Evolutionary conservation across 345 rosid genomes (phyloP), one percentile per base, ranked within the genome.

Genomic region (Eucalyptus cladocalyx): DNA sequence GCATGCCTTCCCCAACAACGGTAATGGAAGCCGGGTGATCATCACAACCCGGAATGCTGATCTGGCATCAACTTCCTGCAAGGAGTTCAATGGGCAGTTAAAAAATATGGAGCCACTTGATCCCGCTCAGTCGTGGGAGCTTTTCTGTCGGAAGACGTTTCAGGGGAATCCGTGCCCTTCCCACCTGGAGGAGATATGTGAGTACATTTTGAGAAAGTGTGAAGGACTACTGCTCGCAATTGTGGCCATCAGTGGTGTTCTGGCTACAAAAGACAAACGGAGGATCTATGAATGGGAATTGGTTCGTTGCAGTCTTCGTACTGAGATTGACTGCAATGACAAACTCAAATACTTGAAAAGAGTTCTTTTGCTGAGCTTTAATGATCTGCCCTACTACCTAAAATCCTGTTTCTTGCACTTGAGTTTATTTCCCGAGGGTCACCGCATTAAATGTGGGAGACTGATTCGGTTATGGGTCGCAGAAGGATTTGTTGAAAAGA

Each of bases 211-310:
- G 87, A 87, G 86, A 49, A 94, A 90, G 37, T 94, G 95, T 45
- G 92, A 87, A 40, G 95, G 93, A 24, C 60, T 94, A 9, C 94
- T 93, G 3, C 92, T 94, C 23, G 93, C 95, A 37, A 93, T 94
- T 5, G 93, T 92, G 81, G 95, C 94, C 19, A 91, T 94, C 56
- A 90, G 94, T 42, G 95, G 94, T 4, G 93, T 92, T 48, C 47
- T 93, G 89, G 93, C 94, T 6, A 32, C 92, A 6, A 92, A 91
- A 85, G 89, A 92, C 86, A 91, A 58, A 49, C 62, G 45, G 24
- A 88, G 88, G 43, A 87, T 91, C 8, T 91, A 90, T 53, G 92
- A 93, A 90, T 94, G 95, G 95, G 92, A 90, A 28, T 87, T 87
- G 67, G 88, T 93, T 40, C 88, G 87, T 5, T 90, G 91, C 3